Base-by-base conservation (phyloP, 1,284 basidiomycete species). In the Volvariella volvacea region DNA sequence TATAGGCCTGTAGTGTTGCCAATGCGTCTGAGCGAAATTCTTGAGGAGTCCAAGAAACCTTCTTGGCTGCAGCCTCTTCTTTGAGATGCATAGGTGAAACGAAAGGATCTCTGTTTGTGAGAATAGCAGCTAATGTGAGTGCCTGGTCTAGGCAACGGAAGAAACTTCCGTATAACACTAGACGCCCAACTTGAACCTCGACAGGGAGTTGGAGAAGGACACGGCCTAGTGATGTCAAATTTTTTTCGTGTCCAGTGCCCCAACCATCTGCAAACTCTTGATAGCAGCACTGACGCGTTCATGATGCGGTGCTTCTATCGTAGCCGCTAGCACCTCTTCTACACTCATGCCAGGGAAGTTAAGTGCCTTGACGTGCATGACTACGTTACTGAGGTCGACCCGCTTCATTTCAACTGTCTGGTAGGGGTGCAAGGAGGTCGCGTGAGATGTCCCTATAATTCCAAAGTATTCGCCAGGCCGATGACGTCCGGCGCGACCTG, bases 311-410 rank as follows among this genome's bases (percentile, higher is more conserved):
- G 95, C 89, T 62, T 97, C 94, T 51, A 97, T 97, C 7, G 88
- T 79, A 17, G 78, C 80, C 0, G 78, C 83, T 15, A 98, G 71
- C 19, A 97, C 92, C 46, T 93, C 85, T 59, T 96, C 89, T 15
- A 91, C 89, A 25, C 79, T 70, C 80, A 93, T 83, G 42, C 82
- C 83, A 4, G 92, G 88, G 61, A 97, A 89, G 58, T 93, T 86
- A 39, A 97, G 76, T n/a, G 93, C 94, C 58, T 96, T 98, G 66
- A 98, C 83, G 61, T 95, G 93, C 94, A 96, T 94, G 21, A 92
- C 89, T 42, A 94, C 85, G 58, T 92, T 91, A 61, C 82, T 92
- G 54, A 93, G 63, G 63, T 93, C 90, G n/a, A 86, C 81, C 22
- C 93, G 79, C 65, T 92, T 93, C 92, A 98, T 98, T 66, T 97